phyloP scores from a whole-genome alignment of 2,329 filamentous ascomycete genomes.

The Penicillium rolfsii region DNA sequence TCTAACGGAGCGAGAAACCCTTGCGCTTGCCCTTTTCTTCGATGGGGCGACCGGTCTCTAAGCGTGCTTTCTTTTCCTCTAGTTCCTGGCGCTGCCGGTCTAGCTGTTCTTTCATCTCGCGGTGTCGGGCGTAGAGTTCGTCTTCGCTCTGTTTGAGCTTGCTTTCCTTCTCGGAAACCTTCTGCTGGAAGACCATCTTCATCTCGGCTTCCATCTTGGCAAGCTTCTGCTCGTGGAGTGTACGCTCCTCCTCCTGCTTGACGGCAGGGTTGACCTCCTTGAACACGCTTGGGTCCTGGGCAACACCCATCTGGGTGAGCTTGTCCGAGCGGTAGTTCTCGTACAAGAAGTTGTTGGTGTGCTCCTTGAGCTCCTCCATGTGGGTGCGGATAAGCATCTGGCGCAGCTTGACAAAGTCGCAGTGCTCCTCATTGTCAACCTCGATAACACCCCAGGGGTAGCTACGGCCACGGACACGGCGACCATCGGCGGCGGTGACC shows the following conservation, averaged over 20 bases:
- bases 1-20: constrained; percentile 97
- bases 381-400: constrained; percentile 99
- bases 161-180: constrained; percentile 99
- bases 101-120: constrained; percentile 99
- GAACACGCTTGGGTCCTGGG: constrained; percentile 98
- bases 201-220: constrained; percentile 99
- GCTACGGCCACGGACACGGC: constrained; percentile 91
- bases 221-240: constrained; percentile 98
- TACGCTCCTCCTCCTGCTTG: constrained; percentile 99
- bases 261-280: constrained; percentile 99
- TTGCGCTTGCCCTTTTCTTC: constrained; percentile 99
- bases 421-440: constrained; percentile 99
- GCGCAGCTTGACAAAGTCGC: constrained; percentile 98
- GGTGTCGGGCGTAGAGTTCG: constrained; percentile 94
- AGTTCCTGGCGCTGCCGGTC: constrained; percentile 92
- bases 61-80: constrained; percentile 95
- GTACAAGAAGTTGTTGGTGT: constrained; percentile 98
- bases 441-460: constrained; percentile 99
- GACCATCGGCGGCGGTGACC: constrained; percentile 86
- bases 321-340: constrained; percentile 99
- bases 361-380: constrained; percentile 99
- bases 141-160: constrained; percentile 99
- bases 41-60: constrained; percentile 93
- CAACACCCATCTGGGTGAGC: constrained; percentile 96
- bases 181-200: constrained; percentile 99